Conservation (phyloP, 2,329 filamentous ascomycete species). For the Sporothrix brasiliensis region DNA sequence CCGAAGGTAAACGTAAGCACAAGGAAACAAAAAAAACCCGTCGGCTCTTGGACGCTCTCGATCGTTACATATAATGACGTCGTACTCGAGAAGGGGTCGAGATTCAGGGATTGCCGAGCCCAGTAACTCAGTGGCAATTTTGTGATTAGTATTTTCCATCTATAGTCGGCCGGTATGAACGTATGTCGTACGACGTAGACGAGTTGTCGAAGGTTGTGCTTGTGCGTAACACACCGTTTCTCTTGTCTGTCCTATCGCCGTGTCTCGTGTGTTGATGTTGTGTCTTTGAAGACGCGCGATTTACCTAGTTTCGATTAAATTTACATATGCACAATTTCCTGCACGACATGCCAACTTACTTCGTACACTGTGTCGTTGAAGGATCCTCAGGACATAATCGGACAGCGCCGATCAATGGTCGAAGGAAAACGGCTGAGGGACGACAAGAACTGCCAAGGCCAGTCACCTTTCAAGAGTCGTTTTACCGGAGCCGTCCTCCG, state of each 20-base stretch:
- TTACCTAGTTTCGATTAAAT: conserved; percentile 4
- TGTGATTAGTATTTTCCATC: not conserved
- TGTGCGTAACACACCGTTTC: not conserved
- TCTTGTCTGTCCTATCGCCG: not conserved
- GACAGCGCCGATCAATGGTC: conserved; percentile 7
- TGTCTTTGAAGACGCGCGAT: not conserved
- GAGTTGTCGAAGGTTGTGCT: not conserved
- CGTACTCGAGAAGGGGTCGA: not conserved
- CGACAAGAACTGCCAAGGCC: conserved; percentile 5
- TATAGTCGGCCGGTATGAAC: not conserved
- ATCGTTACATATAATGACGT: not conserved
- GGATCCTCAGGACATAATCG: conserved; percentile 5
- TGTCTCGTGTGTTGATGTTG: not conserved
- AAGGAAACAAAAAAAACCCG: not conserved
- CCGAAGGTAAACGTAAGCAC: conserved; percentile 6
- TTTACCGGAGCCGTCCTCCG: not conserved
- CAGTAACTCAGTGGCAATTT: conserved; percentile 3
- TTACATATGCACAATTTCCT: conserved; percentile 11
- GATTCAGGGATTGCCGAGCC: not conserved
- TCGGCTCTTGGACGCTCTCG: not conserved
- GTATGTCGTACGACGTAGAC: not conserved
- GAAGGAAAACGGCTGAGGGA: conserved; percentile 11
- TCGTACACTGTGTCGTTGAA: not conserved
- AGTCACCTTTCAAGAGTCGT: too few species aligned
- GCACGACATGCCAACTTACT: not conserved